These are phyloP conservation scores for Coelastrella sp. DNA, from an alignment of 139 green algal species.

Conservation along the genomic window DNA sequence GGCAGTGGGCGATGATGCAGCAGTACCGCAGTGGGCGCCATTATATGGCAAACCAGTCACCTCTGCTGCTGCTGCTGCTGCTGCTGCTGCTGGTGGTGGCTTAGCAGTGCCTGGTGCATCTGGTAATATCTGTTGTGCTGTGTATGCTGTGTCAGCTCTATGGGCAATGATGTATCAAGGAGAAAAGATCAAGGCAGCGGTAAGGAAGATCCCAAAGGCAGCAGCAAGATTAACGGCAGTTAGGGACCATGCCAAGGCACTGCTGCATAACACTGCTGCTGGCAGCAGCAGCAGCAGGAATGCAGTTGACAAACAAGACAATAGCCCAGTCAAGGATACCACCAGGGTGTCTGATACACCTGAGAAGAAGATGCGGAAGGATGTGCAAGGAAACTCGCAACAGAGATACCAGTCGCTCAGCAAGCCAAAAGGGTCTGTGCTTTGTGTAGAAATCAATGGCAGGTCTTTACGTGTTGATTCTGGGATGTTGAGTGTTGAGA, in stretches of 20 bases:
- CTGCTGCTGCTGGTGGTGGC: background rate
- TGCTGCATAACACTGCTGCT: background rate
- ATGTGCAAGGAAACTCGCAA: no score
- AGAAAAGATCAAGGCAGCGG: constrained; percentile 59
- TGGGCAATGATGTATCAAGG: constrained; percentile 67
- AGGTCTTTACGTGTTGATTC: background rate
- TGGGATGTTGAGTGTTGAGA: background rate
- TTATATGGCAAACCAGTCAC: no score
- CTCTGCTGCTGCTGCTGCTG: background rate
- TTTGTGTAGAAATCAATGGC: no score
- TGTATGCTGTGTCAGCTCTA: constrained; percentile 60
- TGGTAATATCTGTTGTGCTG: constrained; percentile 48
- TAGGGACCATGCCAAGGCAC: background rate
- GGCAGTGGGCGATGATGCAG: no score
- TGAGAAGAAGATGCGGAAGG: no score
- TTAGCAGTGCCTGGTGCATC: background rate
- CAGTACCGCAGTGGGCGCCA: background rate
- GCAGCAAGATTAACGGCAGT: constrained; percentile 15
- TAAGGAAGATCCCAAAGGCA: constrained; percentile 32
- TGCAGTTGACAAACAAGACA: background rate
- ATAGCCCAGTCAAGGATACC: background rate
- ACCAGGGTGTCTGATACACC: background rate
- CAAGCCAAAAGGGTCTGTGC: no score
- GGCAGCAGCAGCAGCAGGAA: background rate
- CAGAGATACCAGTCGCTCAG: no score